phyloP scores from a whole-genome alignment of 2,329 filamentous ascomycete genomes.

The Colletotrichum chlorophyti region DNA sequence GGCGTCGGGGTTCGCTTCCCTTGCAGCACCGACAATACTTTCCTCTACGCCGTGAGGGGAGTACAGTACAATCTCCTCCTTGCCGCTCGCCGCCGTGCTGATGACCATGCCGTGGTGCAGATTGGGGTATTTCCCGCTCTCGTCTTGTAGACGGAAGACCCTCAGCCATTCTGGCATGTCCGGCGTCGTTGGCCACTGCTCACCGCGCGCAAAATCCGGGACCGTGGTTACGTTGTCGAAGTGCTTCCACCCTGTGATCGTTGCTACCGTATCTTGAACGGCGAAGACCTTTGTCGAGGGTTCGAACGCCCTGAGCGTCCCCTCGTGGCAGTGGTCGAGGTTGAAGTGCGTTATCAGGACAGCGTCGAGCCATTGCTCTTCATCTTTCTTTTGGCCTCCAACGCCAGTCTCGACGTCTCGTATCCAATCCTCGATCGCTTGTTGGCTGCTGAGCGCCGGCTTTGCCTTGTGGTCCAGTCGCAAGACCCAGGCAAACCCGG shows the following conservation, averaged over 20 bases:
- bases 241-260: background rate
- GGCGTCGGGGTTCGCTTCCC: background rate
- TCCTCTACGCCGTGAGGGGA: constrained; percentile 3
- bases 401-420: background rate
- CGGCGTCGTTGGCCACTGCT: constrained; percentile 2
- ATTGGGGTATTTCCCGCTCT: background rate
- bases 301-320: constrained; percentile 2
- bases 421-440: background rate
- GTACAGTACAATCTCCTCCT: constrained; percentile 5
- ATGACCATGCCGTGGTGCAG: constrained; percentile 3
- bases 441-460: background rate
- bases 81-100: background rate
- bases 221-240: background rate
- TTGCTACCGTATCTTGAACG: background rate
- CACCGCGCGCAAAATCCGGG: constrained; percentile 2
- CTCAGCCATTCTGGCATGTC: background rate
- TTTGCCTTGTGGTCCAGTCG: background rate
- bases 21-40: background rate
- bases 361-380: constrained; percentile 4
- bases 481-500: background rate
- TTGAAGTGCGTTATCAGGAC: constrained; percentile 14
- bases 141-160: constrained; percentile 2
- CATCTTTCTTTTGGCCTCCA: background rate
- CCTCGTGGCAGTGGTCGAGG: constrained; percentile 6
- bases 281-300: background rate